phyloP scores from a whole-genome alignment of 257 asterid genomes.

The Voacanga thouarsii region DNA sequence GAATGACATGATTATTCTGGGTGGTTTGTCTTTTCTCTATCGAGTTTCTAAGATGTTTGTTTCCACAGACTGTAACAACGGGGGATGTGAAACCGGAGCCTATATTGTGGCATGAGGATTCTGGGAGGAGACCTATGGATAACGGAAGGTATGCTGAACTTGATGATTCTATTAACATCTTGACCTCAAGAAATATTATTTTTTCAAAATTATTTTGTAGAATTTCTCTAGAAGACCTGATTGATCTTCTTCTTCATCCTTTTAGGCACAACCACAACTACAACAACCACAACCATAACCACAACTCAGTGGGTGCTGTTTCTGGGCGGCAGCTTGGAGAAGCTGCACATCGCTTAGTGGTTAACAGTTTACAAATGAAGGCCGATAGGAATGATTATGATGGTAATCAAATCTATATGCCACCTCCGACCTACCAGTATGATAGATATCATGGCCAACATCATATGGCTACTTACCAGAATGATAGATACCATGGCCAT shows the following conservation, averaged over 20 bases:
- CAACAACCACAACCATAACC: constrained; percentile 9
- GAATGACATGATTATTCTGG: not conserved
- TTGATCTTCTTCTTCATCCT: constrained; percentile 15
- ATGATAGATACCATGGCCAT: constrained; percentile 35
- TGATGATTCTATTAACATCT: not conserved
- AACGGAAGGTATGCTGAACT: constrained; percentile 53
- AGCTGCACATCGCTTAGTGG: constrained; percentile 86
- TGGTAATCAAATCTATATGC: constrained; percentile 35
- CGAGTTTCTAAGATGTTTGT: not conserved
- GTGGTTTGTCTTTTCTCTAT: not conserved
- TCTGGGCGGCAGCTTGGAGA: constrained; percentile 86
- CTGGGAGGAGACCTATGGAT: constrained; percentile 77
- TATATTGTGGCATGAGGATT: constrained; percentile 91
- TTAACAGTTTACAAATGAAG: constrained; percentile 59
- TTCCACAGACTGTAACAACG: constrained; percentile 55
- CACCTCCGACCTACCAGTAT: constrained; percentile 26
- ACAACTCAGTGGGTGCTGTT: constrained; percentile 38
- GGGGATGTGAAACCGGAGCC: constrained; percentile 88
- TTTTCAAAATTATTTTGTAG: not conserved
- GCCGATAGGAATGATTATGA: constrained; percentile 32
- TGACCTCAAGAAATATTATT: not conserved
- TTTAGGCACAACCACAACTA: constrained; percentile 34
- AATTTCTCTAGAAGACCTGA: constrained; percentile 8
- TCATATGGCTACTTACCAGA: constrained; percentile 23
- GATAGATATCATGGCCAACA: constrained; percentile 35